Evolutionary conservation across 306 rosid species (phyloP).

Genomic region (Pachyrhizus erosus): DNA sequence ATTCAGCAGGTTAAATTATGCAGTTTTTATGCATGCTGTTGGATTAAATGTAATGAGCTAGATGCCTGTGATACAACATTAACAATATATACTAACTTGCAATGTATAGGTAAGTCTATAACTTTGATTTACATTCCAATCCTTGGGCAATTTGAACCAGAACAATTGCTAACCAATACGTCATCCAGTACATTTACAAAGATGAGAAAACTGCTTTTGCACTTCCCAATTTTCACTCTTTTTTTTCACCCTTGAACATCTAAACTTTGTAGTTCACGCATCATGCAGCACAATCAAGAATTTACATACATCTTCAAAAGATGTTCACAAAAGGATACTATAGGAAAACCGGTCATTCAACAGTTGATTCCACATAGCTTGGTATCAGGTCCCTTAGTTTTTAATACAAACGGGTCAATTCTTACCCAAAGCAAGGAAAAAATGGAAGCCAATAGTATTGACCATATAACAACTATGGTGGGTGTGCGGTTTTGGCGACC

Average conservation of each 20-base stretch:
- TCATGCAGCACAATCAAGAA: slow-evolving; percentile 50
- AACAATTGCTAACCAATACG: slow-evolving; percentile 42
- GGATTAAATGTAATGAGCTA: not conserved
- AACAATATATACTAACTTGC: slow-evolving; percentile 5
- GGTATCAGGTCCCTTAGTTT: slow-evolving; percentile 89
- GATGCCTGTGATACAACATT: slow-evolving; percentile 29
- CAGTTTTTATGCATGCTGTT: not conserved
- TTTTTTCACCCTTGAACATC: slow-evolving; percentile 56
- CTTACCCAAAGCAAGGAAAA: slow-evolving; percentile 98
- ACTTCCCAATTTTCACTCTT: slow-evolving; percentile 59
- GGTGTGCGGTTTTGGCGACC: slow-evolving; percentile 98
- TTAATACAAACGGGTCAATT: slow-evolving; percentile 84
- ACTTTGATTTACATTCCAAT: slow-evolving; percentile 39
- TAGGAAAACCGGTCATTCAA: slow-evolving; percentile 51
- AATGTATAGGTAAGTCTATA: slow-evolving; percentile 38
- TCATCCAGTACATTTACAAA: slow-evolving; percentile 58
- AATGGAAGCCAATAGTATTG: slow-evolving; percentile 90
- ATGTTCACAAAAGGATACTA: slow-evolving; percentile 53
- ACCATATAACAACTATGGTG: slow-evolving; percentile 95
- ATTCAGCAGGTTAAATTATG: not conserved
- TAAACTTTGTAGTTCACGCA: slow-evolving; percentile 46
- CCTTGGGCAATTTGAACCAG: slow-evolving; percentile 40
- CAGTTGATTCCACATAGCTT: slow-evolving; percentile 93
- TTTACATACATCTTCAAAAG: slow-evolving; percentile 53
- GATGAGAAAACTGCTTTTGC: slow-evolving; percentile 56